Conservation (phyloP, 2,329 filamentous ascomycete species). For the Aspergillus piperis region DNA sequence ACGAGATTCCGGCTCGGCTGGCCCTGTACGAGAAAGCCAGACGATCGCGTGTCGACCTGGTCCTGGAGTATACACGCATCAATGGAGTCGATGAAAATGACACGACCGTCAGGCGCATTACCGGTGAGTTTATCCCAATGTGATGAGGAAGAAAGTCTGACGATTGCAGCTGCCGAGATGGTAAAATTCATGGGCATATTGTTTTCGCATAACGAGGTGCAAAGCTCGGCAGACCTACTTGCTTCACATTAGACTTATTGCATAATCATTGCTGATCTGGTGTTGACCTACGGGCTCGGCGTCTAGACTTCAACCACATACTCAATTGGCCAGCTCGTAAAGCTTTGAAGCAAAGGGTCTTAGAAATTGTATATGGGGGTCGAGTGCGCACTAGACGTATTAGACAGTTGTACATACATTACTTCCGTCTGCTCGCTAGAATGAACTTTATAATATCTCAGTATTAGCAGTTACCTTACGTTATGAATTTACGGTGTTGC, state of each 20-base stretch:
- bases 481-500: no score
- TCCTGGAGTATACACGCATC: constrained; percentile 24
- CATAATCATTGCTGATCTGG: no score
- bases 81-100: constrained; percentile 29
- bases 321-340: no score
- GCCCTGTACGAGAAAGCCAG: constrained; percentile 24
- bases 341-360: no score
- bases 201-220: constrained; percentile 26
- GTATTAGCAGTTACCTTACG: no score
- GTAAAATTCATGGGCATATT: constrained; percentile 24
- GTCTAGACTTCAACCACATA: no score
- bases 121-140: constrained; percentile 13
- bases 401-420: no score
- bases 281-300: no score
- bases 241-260: not conserved
- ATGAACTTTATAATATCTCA: no score
- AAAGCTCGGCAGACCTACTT: constrained; percentile 11
- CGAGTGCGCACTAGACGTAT: no score
- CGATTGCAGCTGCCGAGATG: constrained; percentile 24
- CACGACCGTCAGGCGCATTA: constrained; percentile 12
- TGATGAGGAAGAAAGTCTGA: not conserved
- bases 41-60: constrained; percentile 23
- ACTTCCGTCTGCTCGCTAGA: no score
- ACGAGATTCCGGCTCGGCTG: constrained; percentile 20
- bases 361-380: no score